Conservation (phyloP, 257 asterid species). For the Phtheirospermum japonicum region DNA sequence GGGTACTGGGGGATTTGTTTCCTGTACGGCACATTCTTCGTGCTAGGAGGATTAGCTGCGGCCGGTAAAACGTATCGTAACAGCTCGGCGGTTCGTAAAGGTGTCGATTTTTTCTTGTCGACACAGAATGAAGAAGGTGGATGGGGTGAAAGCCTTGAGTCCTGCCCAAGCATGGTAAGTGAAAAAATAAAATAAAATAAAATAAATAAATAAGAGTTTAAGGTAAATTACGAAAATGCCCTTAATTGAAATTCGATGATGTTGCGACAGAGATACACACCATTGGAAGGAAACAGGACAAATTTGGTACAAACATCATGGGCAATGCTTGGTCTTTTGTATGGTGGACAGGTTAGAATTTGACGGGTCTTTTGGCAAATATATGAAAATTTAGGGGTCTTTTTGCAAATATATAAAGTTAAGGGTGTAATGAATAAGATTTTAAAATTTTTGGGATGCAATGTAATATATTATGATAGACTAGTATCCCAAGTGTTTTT, state of each 20-base stretch:
- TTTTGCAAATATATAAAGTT: too few relatives aligned
- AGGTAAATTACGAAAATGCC: background rate
- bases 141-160: slow-evolving; percentile 79
- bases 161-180: slow-evolving; percentile 80
- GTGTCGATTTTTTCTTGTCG: slow-evolving; percentile 46
- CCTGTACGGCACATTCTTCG: slow-evolving; percentile 66
- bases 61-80: slow-evolving; percentile 57
- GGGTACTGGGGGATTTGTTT: slow-evolving; percentile 86
- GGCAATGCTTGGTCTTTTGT: slow-evolving; percentile 85
- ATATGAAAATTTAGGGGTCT: too few relatives aligned
- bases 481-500: too few relatives aligned
- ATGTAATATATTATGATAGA: too few relatives aligned
- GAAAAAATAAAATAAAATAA: background rate
- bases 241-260: background rate
- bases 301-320: slow-evolving; percentile 80
- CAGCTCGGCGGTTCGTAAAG: slow-evolving; percentile 52
- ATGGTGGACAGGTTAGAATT: slow-evolving; percentile 60
- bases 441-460: too few relatives aligned
- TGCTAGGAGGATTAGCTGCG: slow-evolving; percentile 47
- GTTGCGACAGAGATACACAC: slow-evolving; percentile 59
- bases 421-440: too few relatives aligned
- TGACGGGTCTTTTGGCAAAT: too few relatives aligned
- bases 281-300: slow-evolving; percentile 69
- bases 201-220: background rate
- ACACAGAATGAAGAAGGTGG: slow-evolving; percentile 82